A percentile compares a stretch with the other conserved stretches of the same genome.
phyloP scores from a whole-genome alignment of 2,329 filamentous ascomycete genomes.

The Aspergillus alliaceus region DNA sequence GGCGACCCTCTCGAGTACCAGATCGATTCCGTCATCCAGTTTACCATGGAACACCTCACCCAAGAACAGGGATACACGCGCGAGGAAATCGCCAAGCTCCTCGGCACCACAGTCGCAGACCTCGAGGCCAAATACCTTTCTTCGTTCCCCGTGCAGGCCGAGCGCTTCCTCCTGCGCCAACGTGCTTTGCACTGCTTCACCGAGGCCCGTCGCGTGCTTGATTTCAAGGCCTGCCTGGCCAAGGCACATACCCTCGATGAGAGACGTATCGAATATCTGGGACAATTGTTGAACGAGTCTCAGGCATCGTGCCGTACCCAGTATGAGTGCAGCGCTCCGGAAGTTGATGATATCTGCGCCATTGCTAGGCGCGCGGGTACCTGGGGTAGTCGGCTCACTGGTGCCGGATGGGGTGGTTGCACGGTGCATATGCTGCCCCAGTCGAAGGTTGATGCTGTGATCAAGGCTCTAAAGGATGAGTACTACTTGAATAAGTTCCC shows the following conservation, averaged over 20 bases:
- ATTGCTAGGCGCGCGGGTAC: slow-evolving; percentile 77
- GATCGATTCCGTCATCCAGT: slow-evolving; percentile 68
- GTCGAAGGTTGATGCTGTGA: slow-evolving; percentile 76
- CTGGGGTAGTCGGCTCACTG: slow-evolving; percentile 83
- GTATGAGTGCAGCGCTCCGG: slow-evolving; percentile 89
- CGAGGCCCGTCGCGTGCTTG: slow-evolving; percentile 81
- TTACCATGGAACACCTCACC: slow-evolving; percentile 70
- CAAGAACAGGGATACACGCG: slow-evolving; percentile 84
- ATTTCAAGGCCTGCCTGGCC: slow-evolving; percentile 76
- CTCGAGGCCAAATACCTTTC: slow-evolving; percentile 79
- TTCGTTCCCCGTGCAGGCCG: slow-evolving; percentile 84
- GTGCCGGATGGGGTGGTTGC: slow-evolving; percentile 96
- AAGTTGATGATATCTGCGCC: slow-evolving; percentile 84
- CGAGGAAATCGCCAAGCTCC: slow-evolving; percentile 73
- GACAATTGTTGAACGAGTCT: slow-evolving; percentile 82
- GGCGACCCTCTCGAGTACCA: slow-evolving; percentile 61
- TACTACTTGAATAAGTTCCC: slow-evolving; percentile 78
- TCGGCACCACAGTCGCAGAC: slow-evolving; percentile 68
- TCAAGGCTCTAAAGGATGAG: slow-evolving; percentile 71
- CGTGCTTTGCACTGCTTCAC: slow-evolving; percentile 87
- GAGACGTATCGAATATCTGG: slow-evolving; percentile 71
- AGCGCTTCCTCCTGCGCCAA: slow-evolving; percentile 82
- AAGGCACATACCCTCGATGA: slow-evolving; percentile 55
- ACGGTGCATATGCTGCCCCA: slow-evolving; percentile 89
- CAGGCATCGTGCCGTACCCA: slow-evolving; percentile 82